Conservation (phyloP, 805 yeast species). For the Saccharomycopsis sp. region DNA sequence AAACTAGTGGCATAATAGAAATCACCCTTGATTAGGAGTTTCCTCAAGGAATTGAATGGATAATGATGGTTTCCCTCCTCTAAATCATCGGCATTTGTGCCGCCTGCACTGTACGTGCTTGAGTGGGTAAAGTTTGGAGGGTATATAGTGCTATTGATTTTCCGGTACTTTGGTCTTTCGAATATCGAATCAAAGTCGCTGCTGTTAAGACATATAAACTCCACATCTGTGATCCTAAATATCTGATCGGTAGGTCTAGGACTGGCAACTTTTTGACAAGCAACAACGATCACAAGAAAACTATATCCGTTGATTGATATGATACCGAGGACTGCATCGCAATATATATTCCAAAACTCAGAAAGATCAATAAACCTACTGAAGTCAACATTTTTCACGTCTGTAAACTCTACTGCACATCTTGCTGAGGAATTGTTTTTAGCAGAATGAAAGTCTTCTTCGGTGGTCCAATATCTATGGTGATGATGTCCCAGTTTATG, state of each 20-base stretch:
- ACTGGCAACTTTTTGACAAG: slow-evolving; percentile 48
- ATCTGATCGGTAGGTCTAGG: slow-evolving; percentile 50
- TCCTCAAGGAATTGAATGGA: slow-evolving; percentile 74
- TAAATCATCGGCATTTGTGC: slow-evolving; percentile 20
- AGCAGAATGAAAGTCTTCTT: not conserved
- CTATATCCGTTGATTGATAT: slow-evolving; percentile 46
- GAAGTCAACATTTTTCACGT: slow-evolving; percentile 34
- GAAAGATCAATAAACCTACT: slow-evolving; percentile 39
- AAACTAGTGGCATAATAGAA: slow-evolving; percentile 87
- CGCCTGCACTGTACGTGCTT: slow-evolving; percentile 8
- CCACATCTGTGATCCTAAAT: slow-evolving; percentile 49
- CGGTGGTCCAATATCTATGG: not conserved
- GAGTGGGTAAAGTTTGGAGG: not conserved
- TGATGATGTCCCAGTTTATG: slow-evolving; percentile 3
- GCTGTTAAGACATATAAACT: slow-evolving; percentile 56
- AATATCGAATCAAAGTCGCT: slow-evolving; percentile 42
- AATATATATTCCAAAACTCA: slow-evolving; percentile 28
- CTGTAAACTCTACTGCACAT: slow-evolving; percentile 49
- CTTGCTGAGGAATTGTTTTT: not conserved
- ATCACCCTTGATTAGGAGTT: slow-evolving; percentile 72
- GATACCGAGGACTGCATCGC: slow-evolving; percentile 57
- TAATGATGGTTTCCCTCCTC: slow-evolving; percentile 44
- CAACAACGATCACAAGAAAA: slow-evolving; percentile 53
- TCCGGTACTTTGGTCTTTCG: slow-evolving; percentile 23
- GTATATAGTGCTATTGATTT: not conserved